Evolutionary conservation across 2,329 filamentous ascomycete genomes (phyloP).

Genomic region (Fusarium xyrophilum): DNA sequence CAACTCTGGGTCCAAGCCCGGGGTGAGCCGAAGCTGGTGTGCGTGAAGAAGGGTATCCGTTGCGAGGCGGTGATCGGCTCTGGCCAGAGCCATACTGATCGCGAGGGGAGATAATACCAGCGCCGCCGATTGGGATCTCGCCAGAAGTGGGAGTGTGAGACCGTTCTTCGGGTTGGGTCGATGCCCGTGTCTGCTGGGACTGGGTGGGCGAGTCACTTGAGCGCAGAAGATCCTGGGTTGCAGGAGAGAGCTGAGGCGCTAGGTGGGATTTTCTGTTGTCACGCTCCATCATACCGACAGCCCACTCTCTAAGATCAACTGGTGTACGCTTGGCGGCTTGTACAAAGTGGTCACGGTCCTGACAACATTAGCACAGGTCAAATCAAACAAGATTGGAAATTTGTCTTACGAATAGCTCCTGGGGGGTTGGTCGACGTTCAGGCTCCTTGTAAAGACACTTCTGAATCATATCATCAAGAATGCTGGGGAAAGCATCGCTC

Average conservation of each 20-base stretch:
- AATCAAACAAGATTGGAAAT: conserved; percentile 9
- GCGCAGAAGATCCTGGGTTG: conserved; percentile 77
- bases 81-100: conserved; percentile 55
- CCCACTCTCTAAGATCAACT: conserved; percentile 93
- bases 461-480: conserved; percentile 95
- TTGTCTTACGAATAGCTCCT: conserved; percentile 82
- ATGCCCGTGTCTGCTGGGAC: conserved; percentile 48
- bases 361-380: conserved; percentile 21
- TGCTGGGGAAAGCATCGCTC: conserved; percentile 95
- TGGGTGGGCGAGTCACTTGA: conserved; percentile 65
- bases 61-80: conserved; percentile 61
- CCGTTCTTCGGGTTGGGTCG: conserved; percentile 51
- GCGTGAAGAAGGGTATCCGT: conserved; percentile 55
- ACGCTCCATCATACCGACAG: conserved; percentile 89
- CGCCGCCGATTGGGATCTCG: conserved; percentile 72
- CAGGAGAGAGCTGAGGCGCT: conserved; percentile 78
- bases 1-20: conserved; percentile 60
- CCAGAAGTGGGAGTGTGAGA: conserved; percentile 72
- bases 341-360: conserved; percentile 94
- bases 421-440: conserved; percentile 86
- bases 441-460: conserved; percentile 93
- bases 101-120: conserved; percentile 61
- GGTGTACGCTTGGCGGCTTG: conserved; percentile 96
- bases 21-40: conserved; percentile 53
- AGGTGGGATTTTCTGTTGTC: conserved; percentile 96